Percentiles rank a stretch among this genome's conserved stretches.
Evolutionary conservation across 768 basidiomycete species (phyloP).

Genomic region (Exsudoporus frostii): DNA sequence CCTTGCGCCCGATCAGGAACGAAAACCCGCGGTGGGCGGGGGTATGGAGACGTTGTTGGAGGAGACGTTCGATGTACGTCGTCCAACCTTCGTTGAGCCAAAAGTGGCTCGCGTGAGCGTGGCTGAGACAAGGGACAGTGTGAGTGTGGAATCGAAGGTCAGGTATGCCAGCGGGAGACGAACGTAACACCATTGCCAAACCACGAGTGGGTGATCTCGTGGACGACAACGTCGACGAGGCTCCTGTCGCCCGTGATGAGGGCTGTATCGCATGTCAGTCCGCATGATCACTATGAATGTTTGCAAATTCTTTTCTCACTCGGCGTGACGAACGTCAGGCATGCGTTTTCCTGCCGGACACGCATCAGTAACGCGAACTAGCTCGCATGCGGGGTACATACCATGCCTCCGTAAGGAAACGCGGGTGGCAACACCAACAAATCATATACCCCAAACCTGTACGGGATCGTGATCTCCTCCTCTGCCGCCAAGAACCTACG

Average conservation of each 20-base stretch:
- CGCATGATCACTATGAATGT: not conserved
- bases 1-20: conserved; percentile 72
- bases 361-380: not conserved
- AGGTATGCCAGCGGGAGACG: conserved; percentile 11
- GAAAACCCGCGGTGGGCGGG: conserved; percentile 78
- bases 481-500: conserved; percentile 66
- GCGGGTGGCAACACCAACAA: conserved; percentile 83
- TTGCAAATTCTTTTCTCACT: conserved; percentile 42
- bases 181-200: conserved; percentile 88
- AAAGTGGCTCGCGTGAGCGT: conserved; percentile 72
- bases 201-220: conserved; percentile 84
- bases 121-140: conserved; percentile 33
- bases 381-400: conserved; percentile 20
- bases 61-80: conserved; percentile 84
- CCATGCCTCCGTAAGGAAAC: conserved; percentile 92
- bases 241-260: conserved; percentile 82
- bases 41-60: conserved; percentile 66
- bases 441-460: conserved; percentile 86
- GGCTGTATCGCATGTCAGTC: conserved; percentile 38
- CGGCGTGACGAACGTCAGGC: conserved; percentile 83
- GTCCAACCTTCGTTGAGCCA: conserved; percentile 96
- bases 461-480: conserved; percentile 69
- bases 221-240: conserved; percentile 87
- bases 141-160: not conserved
- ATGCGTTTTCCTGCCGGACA: conserved; percentile 72